Base-by-base conservation (phyloP, 345 rosid genomes). In the Physaria fendleri region DNA sequence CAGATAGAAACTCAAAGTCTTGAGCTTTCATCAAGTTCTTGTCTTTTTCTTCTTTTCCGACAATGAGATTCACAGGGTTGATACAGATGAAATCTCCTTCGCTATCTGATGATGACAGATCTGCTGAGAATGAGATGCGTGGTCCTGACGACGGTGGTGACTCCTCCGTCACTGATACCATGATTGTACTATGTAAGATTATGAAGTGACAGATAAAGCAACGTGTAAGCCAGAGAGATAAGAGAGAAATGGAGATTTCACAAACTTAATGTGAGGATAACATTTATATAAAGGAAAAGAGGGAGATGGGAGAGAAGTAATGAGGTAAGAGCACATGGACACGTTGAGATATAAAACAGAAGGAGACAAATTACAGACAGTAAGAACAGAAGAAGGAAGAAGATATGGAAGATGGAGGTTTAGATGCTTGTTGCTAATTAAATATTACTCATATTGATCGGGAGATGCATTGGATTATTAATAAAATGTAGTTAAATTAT, bases 81-180 rank as follows among this genome's bases (percentile, higher is more conserved):
- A 92, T 84, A 61, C 92, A 79, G 56, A 85, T 82, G 79, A 78
- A 82, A 61, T 77, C 77, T 49, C 48, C 58, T 0, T 69, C 74
- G 52, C 64, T 62, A 8, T 68, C 72, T 30, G 72, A 67, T n/a
- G 72, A 67, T 12, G 76, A 84, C 56, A 83, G 73, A 21, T 91
- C 98, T 1, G 90, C 79, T 1, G 98, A 88, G 83, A 91, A 88
- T 3, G 98, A 91, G 48, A 88, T 81, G 37, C 98, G 76, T 4
- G 95, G 92, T 32, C 88, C 76, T 2, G 96, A 38, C 23, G 74
- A 42, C 11, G 72, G 56, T 7, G 42, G 67, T 14, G 55, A 27
- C 6, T n/a, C 12, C 37, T 53, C 62, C 56, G 42, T 46, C 42
- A 28, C 64, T 22, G 71, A 57, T 29, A 29, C 66, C 66, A 59